Evolutionary conservation across 106 monocot species (phyloP), one percentile per base, ranked within the genome.

Genomic region (Dioscorea zingiberensis): DNA sequence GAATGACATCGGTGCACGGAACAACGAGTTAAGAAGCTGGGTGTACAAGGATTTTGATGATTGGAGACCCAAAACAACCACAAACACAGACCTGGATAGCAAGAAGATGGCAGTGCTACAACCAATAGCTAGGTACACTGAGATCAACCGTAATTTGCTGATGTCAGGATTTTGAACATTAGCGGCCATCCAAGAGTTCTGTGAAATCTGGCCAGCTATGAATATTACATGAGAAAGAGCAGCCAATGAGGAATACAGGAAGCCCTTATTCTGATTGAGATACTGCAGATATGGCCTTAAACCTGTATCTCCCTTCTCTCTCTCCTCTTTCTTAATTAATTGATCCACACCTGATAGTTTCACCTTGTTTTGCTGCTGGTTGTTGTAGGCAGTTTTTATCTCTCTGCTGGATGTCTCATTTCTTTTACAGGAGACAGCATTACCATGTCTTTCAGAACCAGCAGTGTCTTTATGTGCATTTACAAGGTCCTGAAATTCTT

Each of bases 161-260:
- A 89, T 81, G 76, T 77, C 58, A 32, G 88, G 75, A 68, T 93
- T 81, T 29, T 93, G 58, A 47, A 98, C 84, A 67, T 98, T 92
- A 21, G 84, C 81, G 62, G 97, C 97, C 97, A 98, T 89, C 97
- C 97, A 98, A 60, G 92, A 81, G 63, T 98, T 98, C 48, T 98
- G 97, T 3, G 71, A 81, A 54, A 98, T 78, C 71, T 98, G 97
- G 11, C 92, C 88, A 44, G 68, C 62, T 72, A 93, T 44, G 71
- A 98, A 98, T 64, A 78, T 60, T 30, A 62, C 48, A 67, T 93
- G 97, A 68, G 64, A 86, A 46, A 92, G 65, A 30, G 64, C 60
- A 57, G 72, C 67, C 2, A 98, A 25, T 3, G 74, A 73, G 46
- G 57, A 21, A 72, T 84, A 84, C 27, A 92, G 59, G 58, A 74